Conservation (phyloP, 129 eudicot species). For the Tagetes patula region DNA sequence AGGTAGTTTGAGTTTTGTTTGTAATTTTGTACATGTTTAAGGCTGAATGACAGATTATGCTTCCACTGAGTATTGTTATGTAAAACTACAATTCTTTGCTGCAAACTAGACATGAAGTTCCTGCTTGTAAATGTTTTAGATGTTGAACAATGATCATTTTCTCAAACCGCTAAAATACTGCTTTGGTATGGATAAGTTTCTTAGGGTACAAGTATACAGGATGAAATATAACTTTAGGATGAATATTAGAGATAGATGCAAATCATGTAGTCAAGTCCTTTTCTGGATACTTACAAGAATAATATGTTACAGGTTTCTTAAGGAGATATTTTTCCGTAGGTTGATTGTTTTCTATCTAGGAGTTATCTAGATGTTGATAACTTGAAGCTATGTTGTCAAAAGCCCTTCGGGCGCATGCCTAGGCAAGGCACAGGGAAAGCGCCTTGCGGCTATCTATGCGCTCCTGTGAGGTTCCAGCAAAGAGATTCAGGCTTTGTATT, state of each 20-base stretch:
- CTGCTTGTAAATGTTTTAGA: neutral
- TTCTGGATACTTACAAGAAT: neutral
- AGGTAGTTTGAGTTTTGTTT: conserved; percentile 49
- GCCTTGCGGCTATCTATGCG: no score
- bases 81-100: neutral
- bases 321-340: neutral
- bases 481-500: no score
- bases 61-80: neutral
- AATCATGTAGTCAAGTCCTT: neutral
- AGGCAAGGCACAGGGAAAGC: no score
- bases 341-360: neutral
- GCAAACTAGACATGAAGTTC: conserved; percentile 19
- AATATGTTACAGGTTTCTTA: neutral
- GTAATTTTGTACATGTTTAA: neutral
- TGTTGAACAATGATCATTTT: neutral
- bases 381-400: no score
- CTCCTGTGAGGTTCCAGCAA: no score
- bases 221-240: neutral
- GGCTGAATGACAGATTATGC: neutral
- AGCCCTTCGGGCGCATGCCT: no score
- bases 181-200: neutral
- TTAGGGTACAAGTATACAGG: neutral
- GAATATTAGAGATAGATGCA: no score
- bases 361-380: neutral
- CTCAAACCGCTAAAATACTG: neutral